Base-by-base conservation (phyloP, 257 asterid species). In the Solanum dulcamara region DNA sequence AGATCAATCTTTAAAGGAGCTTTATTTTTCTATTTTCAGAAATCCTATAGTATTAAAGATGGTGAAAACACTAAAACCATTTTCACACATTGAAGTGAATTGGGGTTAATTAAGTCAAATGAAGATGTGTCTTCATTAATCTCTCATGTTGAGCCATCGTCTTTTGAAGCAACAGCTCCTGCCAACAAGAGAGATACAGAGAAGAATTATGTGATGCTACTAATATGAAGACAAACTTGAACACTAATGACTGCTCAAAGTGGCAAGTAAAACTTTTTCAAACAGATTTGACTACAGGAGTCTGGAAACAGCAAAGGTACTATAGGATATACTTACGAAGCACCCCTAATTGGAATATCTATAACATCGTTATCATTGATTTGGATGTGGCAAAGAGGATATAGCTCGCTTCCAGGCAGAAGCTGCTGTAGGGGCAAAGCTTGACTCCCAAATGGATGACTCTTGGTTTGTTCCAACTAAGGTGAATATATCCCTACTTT, bases 81-180 rank as follows among this genome's bases (percentile, higher is more conserved):
- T 89, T 83, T 85, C 86, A 85, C 89, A 84, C 68, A 14, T 87
- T 80, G 87, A 87, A 89, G 90, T 83, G 86, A 87, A 84, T 57
- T 75, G 87, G 80, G 87, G 80, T 6, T 59, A 74, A 18, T 57
- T 68, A 62, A 62, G 81, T 66, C 77, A 14, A 59, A 33, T 0
- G 59, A 24, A 17, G 72, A 66, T 37, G 79, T 71, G 79, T 32
- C 60, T 81, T 83, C 74, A 44, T 42, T 44, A 44, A 80, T 51
- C 85, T 50, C 83, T 82, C 84, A 84, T 8, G 85, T 28, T 57
- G 81, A 42, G 35, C 80, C 42, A 72, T 67, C 28, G 4, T 71
- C 86, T 44, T 7, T 30, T 8, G 66, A 82, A 11, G 84, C 60
- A 48, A 80, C 33, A 2, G 33, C 30, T 85, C 83, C 89, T 89